phyloP scores from a whole-genome alignment of 306 rosid species.

The Gillenia trifoliata region DNA sequence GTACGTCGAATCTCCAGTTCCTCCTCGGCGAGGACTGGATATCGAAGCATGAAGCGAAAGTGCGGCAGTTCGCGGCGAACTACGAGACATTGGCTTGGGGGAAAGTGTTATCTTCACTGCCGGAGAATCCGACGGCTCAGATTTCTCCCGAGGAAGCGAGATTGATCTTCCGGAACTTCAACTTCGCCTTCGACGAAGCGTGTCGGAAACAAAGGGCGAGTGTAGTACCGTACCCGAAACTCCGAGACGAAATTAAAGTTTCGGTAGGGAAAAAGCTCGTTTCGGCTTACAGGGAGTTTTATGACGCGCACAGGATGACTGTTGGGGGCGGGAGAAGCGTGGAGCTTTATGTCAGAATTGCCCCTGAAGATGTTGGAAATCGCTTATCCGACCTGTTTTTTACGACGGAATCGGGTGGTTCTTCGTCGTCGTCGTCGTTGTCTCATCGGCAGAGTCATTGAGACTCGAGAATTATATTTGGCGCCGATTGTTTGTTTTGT shows the following conservation, averaged over 20 bases:
- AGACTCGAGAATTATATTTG: not conserved
- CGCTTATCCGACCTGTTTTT: conserved; percentile 50
- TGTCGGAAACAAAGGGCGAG: conserved; percentile 38
- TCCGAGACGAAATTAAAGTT: conserved; percentile 50
- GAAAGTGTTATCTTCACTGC: conserved; percentile 42
- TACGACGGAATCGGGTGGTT: conserved; percentile 2
- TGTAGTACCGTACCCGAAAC: conserved; percentile 31
- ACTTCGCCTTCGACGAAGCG: conserved; percentile 41
- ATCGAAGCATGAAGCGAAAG: conserved; percentile 38
- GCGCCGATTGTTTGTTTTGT: not conserved
- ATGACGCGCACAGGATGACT: conserved; percentile 20
- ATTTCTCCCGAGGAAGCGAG: conserved; percentile 41
- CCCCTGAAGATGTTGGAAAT: conserved; percentile 53
- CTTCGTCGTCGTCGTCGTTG: conserved; percentile 9
- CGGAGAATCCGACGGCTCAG: conserved; percentile 34
- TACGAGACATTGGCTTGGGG: conserved; percentile 59
- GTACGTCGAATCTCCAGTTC: conserved; percentile 45
- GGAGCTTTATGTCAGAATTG: conserved; percentile 25
- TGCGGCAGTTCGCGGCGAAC: conserved; percentile 31
- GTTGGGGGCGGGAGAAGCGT: conserved; percentile 23
- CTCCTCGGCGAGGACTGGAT: conserved; percentile 67
- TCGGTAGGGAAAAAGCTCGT: conserved; percentile 36
- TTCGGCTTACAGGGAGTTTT: conserved; percentile 42
- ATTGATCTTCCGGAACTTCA: conserved; percentile 47
- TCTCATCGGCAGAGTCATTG: conserved; percentile 11